Percentiles rank a stretch among this genome's conserved stretches.
Evolutionary conservation across 805 yeast species (phyloP).

Genomic region (Ogataea dorogensis): DNA sequence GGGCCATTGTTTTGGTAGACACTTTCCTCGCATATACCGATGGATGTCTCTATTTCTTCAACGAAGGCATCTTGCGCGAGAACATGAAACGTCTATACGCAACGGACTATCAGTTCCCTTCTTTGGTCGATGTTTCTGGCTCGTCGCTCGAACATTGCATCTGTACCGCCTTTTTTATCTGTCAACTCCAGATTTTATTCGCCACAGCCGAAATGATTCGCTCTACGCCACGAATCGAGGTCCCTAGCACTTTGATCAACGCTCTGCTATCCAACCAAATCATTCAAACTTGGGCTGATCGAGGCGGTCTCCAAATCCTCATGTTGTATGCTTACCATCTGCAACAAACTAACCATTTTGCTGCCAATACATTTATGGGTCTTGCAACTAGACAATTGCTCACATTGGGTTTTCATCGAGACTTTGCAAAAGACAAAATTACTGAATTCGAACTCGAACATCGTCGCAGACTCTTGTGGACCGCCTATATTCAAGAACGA

Average conservation of each 20-base stretch:
- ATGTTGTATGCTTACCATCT: slow-evolving; percentile 64
- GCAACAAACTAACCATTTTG: slow-evolving; percentile 69
- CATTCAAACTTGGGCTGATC: slow-evolving; percentile 62
- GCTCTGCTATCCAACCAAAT: slow-evolving; percentile 68
- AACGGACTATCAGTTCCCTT: slow-evolving; percentile 17
- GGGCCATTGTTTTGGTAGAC: slow-evolving; percentile 64
- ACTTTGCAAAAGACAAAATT: slow-evolving; percentile 55
- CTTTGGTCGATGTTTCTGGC: slow-evolving; percentile 1
- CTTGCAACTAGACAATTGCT: slow-evolving; percentile 62
- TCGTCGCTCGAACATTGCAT: slow-evolving; percentile 44
- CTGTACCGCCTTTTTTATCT: slow-evolving; percentile 65
- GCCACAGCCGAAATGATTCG: slow-evolving; percentile 73
- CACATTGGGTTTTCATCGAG: slow-evolving; percentile 70
- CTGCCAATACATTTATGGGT: slow-evolving; percentile 68
- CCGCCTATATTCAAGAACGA: slow-evolving; percentile 37
- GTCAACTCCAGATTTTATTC: slow-evolving; percentile 62
- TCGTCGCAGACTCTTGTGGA: slow-evolving; percentile 29
- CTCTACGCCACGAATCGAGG: slow-evolving; percentile 24
- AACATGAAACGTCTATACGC: slow-evolving; percentile 57
- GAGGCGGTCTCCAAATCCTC: slow-evolving; percentile 69
- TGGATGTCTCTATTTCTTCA: slow-evolving; percentile 74
- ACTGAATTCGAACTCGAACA: slow-evolving; percentile 46
- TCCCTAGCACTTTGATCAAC: slow-evolving; percentile 62
- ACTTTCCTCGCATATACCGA: slow-evolving; percentile 69
- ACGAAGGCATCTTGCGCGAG: slow-evolving; percentile 65